Conservation (phyloP, 2,329 filamentous ascomycete species). For the Botrytis hyacinthi region DNA sequence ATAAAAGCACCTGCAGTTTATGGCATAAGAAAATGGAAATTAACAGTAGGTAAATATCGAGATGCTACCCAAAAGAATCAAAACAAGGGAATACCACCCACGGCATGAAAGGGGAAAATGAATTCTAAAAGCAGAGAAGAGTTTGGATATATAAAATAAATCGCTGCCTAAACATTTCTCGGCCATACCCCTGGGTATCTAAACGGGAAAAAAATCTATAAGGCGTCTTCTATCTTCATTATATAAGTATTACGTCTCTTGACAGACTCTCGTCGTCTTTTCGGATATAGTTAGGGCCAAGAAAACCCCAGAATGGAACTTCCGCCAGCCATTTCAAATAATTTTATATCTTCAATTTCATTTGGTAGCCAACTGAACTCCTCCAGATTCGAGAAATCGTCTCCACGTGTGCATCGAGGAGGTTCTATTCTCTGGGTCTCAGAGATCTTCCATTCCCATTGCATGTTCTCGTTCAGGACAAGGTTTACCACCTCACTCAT, state of each 20-base stretch:
- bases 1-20: neutral
- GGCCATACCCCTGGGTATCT: neutral
- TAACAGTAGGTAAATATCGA: no score
- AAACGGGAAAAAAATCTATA: neutral
- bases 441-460: conserved; percentile 21
- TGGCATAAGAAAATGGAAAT: neutral
- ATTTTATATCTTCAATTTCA: neutral
- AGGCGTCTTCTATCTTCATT: neutral
- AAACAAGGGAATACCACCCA: neutral
- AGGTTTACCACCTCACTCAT: conserved; percentile 20
- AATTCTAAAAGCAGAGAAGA: neutral
- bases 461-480: conserved; percentile 17
- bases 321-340: neutral
- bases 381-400: neutral
- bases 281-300: neutral
- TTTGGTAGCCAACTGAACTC: neutral
- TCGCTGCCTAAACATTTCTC: neutral
- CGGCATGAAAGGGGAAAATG: neutral
- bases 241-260: neutral
- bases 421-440: neutral
- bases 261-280: neutral
- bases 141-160: neutral
- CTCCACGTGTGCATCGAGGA: neutral
- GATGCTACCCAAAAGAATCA: neutral
- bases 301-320: neutral